phyloP scores from a whole-genome alignment of 176 grass and related monocot species.

The Otatea glauca region DNA sequence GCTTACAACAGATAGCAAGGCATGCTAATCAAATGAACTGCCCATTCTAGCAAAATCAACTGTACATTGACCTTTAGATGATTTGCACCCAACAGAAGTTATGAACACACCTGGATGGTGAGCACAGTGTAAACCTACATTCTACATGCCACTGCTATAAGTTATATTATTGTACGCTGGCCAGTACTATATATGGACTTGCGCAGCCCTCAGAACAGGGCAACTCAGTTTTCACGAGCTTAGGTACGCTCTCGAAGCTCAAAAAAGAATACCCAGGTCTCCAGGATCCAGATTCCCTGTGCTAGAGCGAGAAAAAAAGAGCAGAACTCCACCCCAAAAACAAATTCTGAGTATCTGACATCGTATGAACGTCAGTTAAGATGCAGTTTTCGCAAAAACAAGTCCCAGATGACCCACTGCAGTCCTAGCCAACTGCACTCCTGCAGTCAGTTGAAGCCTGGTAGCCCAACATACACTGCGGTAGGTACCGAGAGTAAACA shows the following conservation, averaged over 20 bases:
- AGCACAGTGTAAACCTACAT: not conserved
- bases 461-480: slow-evolving; percentile 31
- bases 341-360: not conserved
- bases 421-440: slow-evolving; percentile 38
- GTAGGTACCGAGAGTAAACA: slow-evolving; percentile 13
- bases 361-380: not conserved
- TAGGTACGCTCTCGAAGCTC: slow-evolving; percentile 1
- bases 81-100: slow-evolving; percentile 10
- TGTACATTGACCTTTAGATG: slow-evolving; percentile 1
- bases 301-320: slow-evolving; percentile 2
- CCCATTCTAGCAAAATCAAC: not conserved
- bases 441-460: not conserved
- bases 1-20: slow-evolving; percentile 11
- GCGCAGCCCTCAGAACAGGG: not conserved
- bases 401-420: slow-evolving; percentile 31
- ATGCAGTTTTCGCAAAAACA: not conserved
- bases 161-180: not conserved
- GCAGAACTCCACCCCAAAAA: not conserved
- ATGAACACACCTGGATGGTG: not conserved
- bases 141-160: slow-evolving; percentile 33
- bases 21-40: not conserved
- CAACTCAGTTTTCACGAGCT: not conserved
- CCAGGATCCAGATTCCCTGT: slow-evolving; percentile 15
- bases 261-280: slow-evolving; percentile 31
- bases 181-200: not conserved